Evolutionary conservation across 495 filamentous ascomycete genomes (phyloP), one percentile per base, ranked within the genome.

Genomic region (Annulohypoxylon stygium): DNA sequence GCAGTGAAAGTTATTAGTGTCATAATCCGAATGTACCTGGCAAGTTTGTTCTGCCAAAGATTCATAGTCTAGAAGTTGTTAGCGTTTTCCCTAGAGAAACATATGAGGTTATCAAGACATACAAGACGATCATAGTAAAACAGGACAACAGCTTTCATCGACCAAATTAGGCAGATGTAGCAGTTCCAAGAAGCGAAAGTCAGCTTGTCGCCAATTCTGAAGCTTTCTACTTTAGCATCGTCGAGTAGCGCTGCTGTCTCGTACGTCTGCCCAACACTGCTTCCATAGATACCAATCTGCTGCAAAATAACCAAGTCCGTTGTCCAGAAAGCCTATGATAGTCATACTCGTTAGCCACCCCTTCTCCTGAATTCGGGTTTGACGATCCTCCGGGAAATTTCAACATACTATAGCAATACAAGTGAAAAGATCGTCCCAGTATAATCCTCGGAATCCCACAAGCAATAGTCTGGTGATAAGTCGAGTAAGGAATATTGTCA

Each of bases 141-240:
- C 23, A 68, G 45, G 30, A 61, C 65, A 33, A 68, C 34, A 3
- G 41, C 65, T 34, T 68, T 68, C 65, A 68, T 68, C 33, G 65
- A 61, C 65, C 65, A 68, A 30, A 61, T 68, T 4, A 68, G 65
- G 33, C 65, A 61, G 34, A 68, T 61, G 10, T 68, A 68, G 14
- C 65, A 68, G 7, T 41, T 26, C 65, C 65, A 68, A 54, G 43
- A 61, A 6, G 65, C 65, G 14, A 68, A 68, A 3, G 57, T 68
- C 14, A 68, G 30, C 47, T 68, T 68, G 45, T 68, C 65, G 43
- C 65, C 65, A 11, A 61, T 23, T 23, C 65, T 68, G 10, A 61
- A 33, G 11, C 65, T 68, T 54, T 68, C 55, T 4, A 68, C 65
- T n/a, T 39, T 26, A 14, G 18, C 47, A 34, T 61, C 45, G 65